These are phyloP conservation scores for Zygnema cylindricum DNA, from an alignment of 139 green algal genomes.

Conservation along the genomic window DNA sequence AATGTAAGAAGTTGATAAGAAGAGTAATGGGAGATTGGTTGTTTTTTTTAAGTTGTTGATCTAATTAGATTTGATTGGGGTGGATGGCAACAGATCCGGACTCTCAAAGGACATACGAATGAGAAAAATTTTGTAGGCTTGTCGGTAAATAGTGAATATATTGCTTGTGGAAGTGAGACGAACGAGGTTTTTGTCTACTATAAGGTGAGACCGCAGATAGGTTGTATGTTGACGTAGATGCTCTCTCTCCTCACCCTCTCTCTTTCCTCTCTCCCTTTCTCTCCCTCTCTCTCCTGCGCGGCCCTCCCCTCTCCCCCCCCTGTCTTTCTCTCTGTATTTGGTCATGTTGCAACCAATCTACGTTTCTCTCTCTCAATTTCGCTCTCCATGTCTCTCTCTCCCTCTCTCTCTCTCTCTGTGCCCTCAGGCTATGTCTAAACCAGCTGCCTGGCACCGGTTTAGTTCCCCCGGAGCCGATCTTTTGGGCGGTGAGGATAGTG, in stretches of 20 bases:
- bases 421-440: slow-evolving; percentile 62
- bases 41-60: too few species aligned
- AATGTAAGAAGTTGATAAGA: neutral
- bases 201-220: slow-evolving; percentile 61
- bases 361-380: too few species aligned
- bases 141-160: slow-evolving; percentile 70
- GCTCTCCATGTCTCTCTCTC: too few species aligned
- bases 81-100: slow-evolving; percentile 43
- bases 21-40: too few species aligned
- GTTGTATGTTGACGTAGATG: neutral
- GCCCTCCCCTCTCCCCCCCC: too few species aligned
- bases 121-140: slow-evolving; percentile 97
- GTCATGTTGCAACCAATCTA: neutral
- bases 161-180: slow-evolving; percentile 87
- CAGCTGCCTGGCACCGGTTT: slow-evolving; percentile 51
- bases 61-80: too few species aligned
- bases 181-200: slow-evolving; percentile 81
- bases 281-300: neutral
- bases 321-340: neutral
- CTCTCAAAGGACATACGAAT: slow-evolving; percentile 81
- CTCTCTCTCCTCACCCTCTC: neutral
- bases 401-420: too few species aligned
- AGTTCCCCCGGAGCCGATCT: slow-evolving; percentile 51
- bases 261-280: neutral
- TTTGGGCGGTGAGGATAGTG: neutral